Percentiles rank a stretch among this genome's conserved stretches.
Evolutionary conservation across 2,329 filamentous ascomycete species (phyloP).

Genomic region (Fusarium guadeloupense): DNA sequence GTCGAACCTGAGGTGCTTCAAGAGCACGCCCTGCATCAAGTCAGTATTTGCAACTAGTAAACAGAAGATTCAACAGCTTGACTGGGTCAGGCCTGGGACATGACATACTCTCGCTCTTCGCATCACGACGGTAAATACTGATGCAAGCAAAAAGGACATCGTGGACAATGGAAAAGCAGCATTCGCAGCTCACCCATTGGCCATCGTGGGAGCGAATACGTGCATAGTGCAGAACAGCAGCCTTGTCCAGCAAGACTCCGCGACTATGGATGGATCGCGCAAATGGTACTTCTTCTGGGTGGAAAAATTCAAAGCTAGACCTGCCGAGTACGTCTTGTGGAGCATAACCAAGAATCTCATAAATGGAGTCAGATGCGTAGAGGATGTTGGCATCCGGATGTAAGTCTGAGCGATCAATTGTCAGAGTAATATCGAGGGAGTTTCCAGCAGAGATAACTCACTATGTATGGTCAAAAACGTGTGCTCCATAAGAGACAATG

Average conservation of each 20-base stretch:
- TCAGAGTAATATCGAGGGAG: conserved; percentile 3
- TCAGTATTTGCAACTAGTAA: conserved; percentile 16
- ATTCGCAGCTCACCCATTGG: conserved; percentile 82
- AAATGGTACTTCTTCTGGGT: conserved; percentile 80
- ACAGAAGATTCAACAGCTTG: background rate
- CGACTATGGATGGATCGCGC: conserved; percentile 77
- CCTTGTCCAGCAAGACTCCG: conserved; percentile 81
- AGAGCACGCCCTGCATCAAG: conserved; percentile 71
- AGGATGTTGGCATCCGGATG: conserved; percentile 79
- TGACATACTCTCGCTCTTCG: conserved; percentile 77
- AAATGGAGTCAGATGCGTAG: conserved; percentile 84
- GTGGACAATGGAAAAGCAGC: conserved; percentile 88
- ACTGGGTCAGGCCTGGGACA: background rate
- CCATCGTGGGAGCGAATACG: conserved; percentile 74
- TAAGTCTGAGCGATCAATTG: conserved; percentile 60
- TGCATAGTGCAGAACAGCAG: conserved; percentile 83
- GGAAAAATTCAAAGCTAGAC: conserved; percentile 88
- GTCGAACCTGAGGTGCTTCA: conserved; percentile 80
- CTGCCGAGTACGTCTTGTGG: conserved; percentile 78
- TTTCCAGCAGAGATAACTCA: conserved; percentile 54
- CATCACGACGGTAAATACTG: conserved; percentile 75
- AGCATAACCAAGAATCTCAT: conserved; percentile 82
- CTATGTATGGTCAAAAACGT: conserved; percentile 94
- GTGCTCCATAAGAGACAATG: conserved; percentile 69
- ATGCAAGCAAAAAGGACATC: conserved; percentile 88